Conservation (phyloP, 371 early-diverging fungal genomes). For the Mucor circinelloides region DNA sequence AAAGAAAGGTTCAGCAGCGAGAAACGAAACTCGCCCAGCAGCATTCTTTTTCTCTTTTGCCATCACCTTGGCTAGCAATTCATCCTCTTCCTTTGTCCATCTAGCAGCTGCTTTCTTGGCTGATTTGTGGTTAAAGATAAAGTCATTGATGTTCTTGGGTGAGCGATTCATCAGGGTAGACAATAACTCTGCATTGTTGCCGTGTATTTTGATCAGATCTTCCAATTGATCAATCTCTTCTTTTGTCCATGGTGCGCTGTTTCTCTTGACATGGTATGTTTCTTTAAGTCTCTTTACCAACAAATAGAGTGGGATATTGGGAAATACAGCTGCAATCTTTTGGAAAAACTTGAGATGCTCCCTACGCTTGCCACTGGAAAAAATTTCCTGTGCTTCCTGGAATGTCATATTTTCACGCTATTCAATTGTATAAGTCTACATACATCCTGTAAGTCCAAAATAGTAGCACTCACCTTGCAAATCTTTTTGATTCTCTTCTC, state of each 20-base stretch:
- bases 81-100: constrained; percentile 19
- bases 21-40: neutral
- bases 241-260: constrained; percentile 5
- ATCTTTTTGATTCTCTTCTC: constrained; percentile 33
- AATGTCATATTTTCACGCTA: constrained; percentile 22
- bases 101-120: neutral
- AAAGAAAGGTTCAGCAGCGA: neutral
- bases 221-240: constrained; percentile 20
- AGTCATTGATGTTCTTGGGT: constrained; percentile 16
- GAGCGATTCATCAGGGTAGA: constrained; percentile 7
- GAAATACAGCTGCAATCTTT: constrained; percentile 21
- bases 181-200: neutral
- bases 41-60: neutral
- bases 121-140: neutral
- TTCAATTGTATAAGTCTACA: neutral
- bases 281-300: constrained; percentile 4
- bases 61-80: neutral
- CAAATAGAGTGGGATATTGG: constrained; percentile 11
- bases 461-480: constrained; percentile 13
- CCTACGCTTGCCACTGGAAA: neutral
- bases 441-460: neutral
- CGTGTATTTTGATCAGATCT: constrained; percentile 11
- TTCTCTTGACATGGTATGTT: constrained; percentile 11
- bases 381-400: constrained; percentile 13
- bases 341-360: constrained; percentile 7